Evolutionary conservation across 441 rosid species (phyloP), one percentile per base, ranked within the genome.

Genomic region (Macaranga tanarius): DNA sequence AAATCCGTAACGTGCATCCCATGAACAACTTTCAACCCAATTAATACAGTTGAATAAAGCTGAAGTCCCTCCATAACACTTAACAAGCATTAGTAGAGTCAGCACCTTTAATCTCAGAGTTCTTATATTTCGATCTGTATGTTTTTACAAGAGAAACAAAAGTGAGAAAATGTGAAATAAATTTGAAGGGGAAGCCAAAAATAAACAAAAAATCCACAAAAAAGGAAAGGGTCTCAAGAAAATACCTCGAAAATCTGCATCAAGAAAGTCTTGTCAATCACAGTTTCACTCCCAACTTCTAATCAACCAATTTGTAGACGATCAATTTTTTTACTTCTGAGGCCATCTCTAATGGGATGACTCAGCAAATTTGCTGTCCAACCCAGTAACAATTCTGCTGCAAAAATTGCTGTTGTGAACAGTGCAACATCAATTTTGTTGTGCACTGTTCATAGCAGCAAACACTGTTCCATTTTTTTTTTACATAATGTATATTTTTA

Each of bases 281-380:
- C 99, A 57, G 99, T 95, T 85, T 95, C 99, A 75, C 99, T 95
- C 62, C 99, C 99, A 19, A 95, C 98, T 88, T 95, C 99, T 59
- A 95, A 85, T 9, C 99, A 92, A 28, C 99, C 99, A 58, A 95
- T 90, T 79, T 88, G 92, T 66, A 86, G 93, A 15, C 98, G 97
- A 77, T 95, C 97, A 81, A 93, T 65, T n/a, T n/a, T n/a, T n/a
- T n/a, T n/a, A n/a, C n/a, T n/a, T n/a, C n/a, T n/a, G n/a, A n/a
- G n/a, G n/a, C n/a, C n/a, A n/a, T n/a, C n/a, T n/a, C n/a, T n/a
- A n/a, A n/a, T n/a, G n/a, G n/a, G n/a, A n/a, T n/a, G n/a, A n/a
- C n/a, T n/a, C n/a, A n/a, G n/a, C n/a, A n/a, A n/a, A n/a, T n/a
- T n/a, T n/a, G n/a, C n/a, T n/a, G n/a, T n/a, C n/a, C n/a, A n/a